These are phyloP conservation scores for Lactifluus subvellereus DNA, from an alignment of 768 basidiomycete genomes.

Conservation along the genomic window DNA sequence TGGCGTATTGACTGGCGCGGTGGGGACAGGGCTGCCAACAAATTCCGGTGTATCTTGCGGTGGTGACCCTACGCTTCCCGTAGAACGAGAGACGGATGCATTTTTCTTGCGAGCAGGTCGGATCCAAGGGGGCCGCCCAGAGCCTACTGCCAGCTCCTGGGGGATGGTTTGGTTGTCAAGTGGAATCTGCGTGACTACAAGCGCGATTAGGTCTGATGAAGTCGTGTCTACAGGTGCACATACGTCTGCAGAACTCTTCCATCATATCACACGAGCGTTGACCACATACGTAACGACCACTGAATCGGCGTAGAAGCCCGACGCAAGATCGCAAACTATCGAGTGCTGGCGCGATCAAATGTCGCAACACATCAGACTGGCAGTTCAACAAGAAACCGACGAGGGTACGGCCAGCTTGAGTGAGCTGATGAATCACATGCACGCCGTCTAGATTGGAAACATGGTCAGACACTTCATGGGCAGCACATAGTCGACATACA, in stretches of 20 bases:
- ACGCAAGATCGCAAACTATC: constrained; percentile 87
- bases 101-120: constrained; percentile 81
- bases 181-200: constrained; percentile 75
- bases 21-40: background rate
- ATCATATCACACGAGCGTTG: constrained; percentile 86
- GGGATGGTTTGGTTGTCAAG: constrained; percentile 59
- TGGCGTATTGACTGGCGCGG: background rate
- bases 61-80: constrained; percentile 18
- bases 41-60: constrained; percentile 19
- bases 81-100: constrained; percentile 41
- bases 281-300: constrained; percentile 88
- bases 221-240: constrained; percentile 38
- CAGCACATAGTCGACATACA: constrained; percentile 49
- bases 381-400: constrained; percentile 85
- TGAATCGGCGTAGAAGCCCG: constrained; percentile 80
- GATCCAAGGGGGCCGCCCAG: constrained; percentile 75
- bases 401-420: constrained; percentile 87
- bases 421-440: constrained; percentile 92
- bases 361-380: constrained; percentile 70
- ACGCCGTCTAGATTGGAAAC: constrained; percentile 62
- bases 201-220: background rate
- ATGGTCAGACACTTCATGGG: constrained; percentile 6
- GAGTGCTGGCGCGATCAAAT: constrained; percentile 72
- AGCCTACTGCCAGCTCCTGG: constrained; percentile 43
- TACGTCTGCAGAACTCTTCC: constrained; percentile 91